phyloP scores from a whole-genome alignment of 345 rosid genomes.

The Psidium guajava region DNA sequence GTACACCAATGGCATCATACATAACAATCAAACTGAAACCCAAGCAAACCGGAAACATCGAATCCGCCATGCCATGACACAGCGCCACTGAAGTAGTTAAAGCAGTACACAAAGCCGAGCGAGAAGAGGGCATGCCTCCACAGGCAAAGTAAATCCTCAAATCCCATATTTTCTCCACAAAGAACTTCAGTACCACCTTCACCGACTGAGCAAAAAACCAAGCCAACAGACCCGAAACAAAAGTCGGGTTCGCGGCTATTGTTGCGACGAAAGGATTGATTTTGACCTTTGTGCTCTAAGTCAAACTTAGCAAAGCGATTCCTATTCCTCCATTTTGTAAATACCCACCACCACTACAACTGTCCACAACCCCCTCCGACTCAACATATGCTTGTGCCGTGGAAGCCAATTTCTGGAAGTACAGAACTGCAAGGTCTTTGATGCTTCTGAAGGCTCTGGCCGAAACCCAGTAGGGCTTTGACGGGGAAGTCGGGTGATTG shows the following conservation, averaged over 20 bases:
- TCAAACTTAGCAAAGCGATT: conserved; percentile 53
- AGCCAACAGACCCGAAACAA: conserved; percentile 65
- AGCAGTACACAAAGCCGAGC: conserved; percentile 81
- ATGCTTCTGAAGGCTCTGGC: neutral
- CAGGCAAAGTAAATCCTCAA: conserved; percentile 56
- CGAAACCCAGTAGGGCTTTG: neutral
- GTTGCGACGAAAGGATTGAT: conserved; percentile 75
- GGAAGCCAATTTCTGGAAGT: neutral
- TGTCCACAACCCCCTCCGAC: neutral
- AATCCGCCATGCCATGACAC: conserved; percentile 84
- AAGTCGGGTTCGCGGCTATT: conserved; percentile 76
- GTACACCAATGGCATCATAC: conserved; percentile 96
- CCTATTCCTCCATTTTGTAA: conserved; percentile 54
- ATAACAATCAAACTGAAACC: conserved; percentile 90
- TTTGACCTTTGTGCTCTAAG: conserved; percentile 51
- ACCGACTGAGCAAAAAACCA: conserved; percentile 69
- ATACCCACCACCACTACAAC: conserved; percentile 9
- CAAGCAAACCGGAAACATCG: conserved; percentile 84
- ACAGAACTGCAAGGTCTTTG: neutral
- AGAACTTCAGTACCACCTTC: conserved; percentile 67
- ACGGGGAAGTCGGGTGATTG: neutral
- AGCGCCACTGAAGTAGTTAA: conserved; percentile 89
- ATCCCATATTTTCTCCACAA: conserved; percentile 77
- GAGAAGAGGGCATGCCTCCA: conserved; percentile 97
- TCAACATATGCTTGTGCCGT: neutral